Percentiles rank a stretch among this genome's conserved stretches.
Evolutionary conservation across 305 asterid genomes (phyloP).

Genomic region (Solanum hybrid): DNA sequence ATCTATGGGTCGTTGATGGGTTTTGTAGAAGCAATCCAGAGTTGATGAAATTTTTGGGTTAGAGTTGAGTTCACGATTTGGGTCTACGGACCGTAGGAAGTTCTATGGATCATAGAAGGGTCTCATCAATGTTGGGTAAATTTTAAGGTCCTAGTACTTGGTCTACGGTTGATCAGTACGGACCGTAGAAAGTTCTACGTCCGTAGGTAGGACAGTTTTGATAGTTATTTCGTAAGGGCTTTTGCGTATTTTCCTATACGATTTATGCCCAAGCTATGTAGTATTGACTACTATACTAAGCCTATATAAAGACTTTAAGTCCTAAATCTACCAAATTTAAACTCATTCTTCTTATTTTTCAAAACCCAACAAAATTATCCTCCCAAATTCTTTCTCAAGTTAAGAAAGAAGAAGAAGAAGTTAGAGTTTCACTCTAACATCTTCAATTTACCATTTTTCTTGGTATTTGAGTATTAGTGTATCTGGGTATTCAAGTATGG

Average conservation of each 20-base stretch:
- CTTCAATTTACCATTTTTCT: not conserved
- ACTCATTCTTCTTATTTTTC: not conserved
- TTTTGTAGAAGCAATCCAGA: not conserved
- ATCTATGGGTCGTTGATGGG: not conserved
- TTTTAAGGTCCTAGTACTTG: not conserved
- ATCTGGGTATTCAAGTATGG: not conserved
- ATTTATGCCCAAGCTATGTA: not conserved
- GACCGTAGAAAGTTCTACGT: not conserved
- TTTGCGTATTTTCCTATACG: too few relatives aligned
- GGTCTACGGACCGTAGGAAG: not conserved
- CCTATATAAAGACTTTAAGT: too few relatives aligned
- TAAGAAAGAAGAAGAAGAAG: too few relatives aligned
- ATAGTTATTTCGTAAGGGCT: too few relatives aligned
- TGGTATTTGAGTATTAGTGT: not conserved
- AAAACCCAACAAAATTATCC: not conserved
- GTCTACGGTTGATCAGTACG: not conserved
- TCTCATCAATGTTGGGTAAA: not conserved
- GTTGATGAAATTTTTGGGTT: not conserved
- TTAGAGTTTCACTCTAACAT: not conserved
- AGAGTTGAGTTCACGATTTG: not conserved
- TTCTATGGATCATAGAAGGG: not conserved
- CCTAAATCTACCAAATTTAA: not conserved
- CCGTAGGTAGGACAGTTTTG: not conserved
- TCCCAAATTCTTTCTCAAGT: not conserved
- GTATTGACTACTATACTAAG: not conserved